phyloP scores from a whole-genome alignment of 768 basidiomycete species.

The Podaxis sp. region DNA sequence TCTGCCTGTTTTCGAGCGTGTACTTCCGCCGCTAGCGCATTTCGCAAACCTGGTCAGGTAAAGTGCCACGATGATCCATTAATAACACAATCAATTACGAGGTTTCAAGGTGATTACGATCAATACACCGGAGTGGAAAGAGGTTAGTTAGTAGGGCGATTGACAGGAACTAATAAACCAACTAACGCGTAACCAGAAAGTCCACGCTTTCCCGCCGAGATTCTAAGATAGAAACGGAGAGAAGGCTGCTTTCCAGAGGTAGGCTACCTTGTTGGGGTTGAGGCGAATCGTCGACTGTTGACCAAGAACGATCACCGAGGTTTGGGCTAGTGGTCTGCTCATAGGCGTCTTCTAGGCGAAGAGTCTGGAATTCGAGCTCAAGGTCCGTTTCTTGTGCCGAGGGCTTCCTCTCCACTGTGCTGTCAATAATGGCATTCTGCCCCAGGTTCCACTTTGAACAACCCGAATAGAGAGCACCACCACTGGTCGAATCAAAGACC shows the following conservation, averaged over 20 bases:
- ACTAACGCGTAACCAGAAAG: slow-evolving; percentile 8
- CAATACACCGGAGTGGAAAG: neutral
- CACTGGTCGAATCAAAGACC: neutral
- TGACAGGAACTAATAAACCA: neutral
- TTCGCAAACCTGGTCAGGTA: slow-evolving; percentile 2
- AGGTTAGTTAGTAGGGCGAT: neutral
- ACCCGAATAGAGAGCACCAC: neutral
- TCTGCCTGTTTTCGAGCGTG: slow-evolving; percentile 11
- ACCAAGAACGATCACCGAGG: neutral
- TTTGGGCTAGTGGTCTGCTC: neutral
- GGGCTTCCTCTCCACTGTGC: neutral
- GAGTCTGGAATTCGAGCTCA: slow-evolving; percentile 10
- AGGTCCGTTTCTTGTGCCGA: slow-evolving; percentile 1
- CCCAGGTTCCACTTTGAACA: neutral
- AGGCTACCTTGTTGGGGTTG: neutral
- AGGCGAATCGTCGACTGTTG: neutral
- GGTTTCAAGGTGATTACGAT: neutral
- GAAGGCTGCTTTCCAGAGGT: neutral
- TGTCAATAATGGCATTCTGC: neutral
- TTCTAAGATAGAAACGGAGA: neutral
- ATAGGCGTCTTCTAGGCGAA: neutral
- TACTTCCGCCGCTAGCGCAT: slow-evolving; percentile 7
- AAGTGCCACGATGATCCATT: neutral
- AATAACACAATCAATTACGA: neutral
- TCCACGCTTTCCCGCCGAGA: neutral